Evolutionary conservation across 2,329 filamentous ascomycete species (phyloP).

Genomic region (Hypoxylon sp.): DNA sequence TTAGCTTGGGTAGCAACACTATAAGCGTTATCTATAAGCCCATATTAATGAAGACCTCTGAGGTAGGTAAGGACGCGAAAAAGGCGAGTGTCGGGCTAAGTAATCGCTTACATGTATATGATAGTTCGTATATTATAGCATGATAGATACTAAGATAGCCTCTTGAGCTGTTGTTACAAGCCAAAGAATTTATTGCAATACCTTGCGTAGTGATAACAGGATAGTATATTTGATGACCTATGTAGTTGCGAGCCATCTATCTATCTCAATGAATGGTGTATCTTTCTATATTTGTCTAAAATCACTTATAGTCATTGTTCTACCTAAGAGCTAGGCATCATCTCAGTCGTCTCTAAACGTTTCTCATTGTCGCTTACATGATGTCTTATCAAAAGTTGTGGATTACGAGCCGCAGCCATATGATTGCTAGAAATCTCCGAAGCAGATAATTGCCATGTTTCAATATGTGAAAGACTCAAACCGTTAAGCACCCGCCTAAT

Average conservation of each 20-base stretch:
- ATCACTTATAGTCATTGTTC: too few relatives aligned
- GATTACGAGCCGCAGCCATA: conserved; percentile 1
- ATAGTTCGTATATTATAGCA: too few relatives aligned
- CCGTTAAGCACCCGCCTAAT: conserved; percentile 17
- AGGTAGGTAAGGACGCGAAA: conserved; percentile 2
- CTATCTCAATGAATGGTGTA: too few relatives aligned
- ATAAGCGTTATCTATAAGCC: background rate
- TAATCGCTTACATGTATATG: background rate
- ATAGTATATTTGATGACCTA: too few relatives aligned
- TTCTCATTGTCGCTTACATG: background rate
- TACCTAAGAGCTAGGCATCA: background rate
- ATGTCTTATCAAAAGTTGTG: too few relatives aligned
- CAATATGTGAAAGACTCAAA: conserved; percentile 9
- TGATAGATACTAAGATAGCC: too few relatives aligned
- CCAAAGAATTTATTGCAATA: too few relatives aligned
- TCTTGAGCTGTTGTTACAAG: too few relatives aligned
- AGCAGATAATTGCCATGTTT: background rate
- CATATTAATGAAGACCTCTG: conserved; percentile 1
- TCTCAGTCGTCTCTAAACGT: too few relatives aligned
- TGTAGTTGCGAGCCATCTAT: too few relatives aligned
- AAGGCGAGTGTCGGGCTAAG: background rate
- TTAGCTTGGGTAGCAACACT: background rate
- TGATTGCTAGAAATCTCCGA: conserved; percentile 4
- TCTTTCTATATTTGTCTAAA: too few relatives aligned
- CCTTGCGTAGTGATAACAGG: too few relatives aligned